Evolutionary conservation across 1,284 basidiomycete species (phyloP).

Genomic region (Fomitopsis betulina): DNA sequence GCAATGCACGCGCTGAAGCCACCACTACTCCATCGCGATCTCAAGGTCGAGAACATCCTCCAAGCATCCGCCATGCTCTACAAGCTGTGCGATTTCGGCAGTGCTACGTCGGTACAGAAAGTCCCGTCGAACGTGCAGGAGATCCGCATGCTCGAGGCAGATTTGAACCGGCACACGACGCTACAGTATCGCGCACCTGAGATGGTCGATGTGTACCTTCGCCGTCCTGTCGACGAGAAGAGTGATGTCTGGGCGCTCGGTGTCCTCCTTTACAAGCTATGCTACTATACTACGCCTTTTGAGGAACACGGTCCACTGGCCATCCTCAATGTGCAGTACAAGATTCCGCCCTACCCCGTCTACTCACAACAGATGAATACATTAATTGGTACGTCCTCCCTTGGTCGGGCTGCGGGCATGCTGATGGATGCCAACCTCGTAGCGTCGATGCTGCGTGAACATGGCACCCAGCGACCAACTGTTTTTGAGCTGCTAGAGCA

Average conservation of each 20-base stretch:
- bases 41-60: slow-evolving; percentile 99
- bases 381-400: slow-evolving; percentile 73
- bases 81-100: slow-evolving; percentile 99
- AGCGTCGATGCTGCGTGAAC: slow-evolving; percentile 88
- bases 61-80: slow-evolving; percentile 73
- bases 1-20: slow-evolving; percentile 94
- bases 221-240: slow-evolving; percentile 86
- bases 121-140: slow-evolving; percentile 76
- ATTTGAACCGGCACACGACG: slow-evolving; percentile 93
- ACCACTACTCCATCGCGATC: slow-evolving; percentile 91
- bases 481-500: slow-evolving; percentile 77
- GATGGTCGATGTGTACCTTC: slow-evolving; percentile 91
- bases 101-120: slow-evolving; percentile 74
- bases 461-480: slow-evolving; percentile 76
- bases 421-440: slow-evolving; percentile 3
- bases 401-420: neutral
- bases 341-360: slow-evolving; percentile 87
- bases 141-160: slow-evolving; percentile 83
- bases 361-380: slow-evolving; percentile 87
- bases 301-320: slow-evolving; percentile 96
- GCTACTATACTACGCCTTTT: slow-evolving; percentile 99
- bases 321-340: slow-evolving; percentile 95
- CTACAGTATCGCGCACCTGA: slow-evolving; percentile 96
- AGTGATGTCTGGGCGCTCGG: slow-evolving; percentile 82
- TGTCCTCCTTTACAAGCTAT: slow-evolving; percentile 78